These are phyloP conservation scores for Neocucurbitaria cava DNA, from an alignment of 2,329 filamentous ascomycete species.

Conservation along the genomic window DNA sequence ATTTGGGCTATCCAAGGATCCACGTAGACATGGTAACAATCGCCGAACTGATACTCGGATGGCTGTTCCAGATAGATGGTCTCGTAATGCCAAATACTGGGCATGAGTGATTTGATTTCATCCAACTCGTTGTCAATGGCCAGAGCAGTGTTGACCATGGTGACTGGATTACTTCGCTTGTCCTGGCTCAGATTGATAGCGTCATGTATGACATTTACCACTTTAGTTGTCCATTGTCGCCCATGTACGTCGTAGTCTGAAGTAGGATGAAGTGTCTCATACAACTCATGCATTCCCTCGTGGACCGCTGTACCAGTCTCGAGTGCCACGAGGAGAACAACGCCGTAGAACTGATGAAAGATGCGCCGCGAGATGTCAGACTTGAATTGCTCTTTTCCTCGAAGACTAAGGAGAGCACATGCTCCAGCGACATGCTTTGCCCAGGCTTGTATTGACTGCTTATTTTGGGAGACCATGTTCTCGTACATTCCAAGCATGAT, in stretches of 20 bases:
- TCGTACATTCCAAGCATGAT: conserved; percentile 46
- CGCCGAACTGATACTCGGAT: conserved; percentile 23
- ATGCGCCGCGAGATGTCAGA: conserved; percentile 28
- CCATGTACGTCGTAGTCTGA: conserved; percentile 31
- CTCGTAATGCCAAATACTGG: conserved; percentile 33
- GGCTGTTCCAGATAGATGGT: conserved; percentile 21
- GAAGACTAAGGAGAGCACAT: conserved; percentile 38
- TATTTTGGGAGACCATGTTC: conserved; percentile 34
- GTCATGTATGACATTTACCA: conserved; percentile 28
- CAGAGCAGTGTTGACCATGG: conserved; percentile 18
- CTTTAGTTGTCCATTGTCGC: conserved; percentile 23
- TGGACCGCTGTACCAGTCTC: conserved; percentile 25
- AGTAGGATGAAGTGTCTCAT: conserved; percentile 18
- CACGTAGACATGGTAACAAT: conserved; percentile 38
- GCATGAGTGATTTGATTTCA: conserved; percentile 25
- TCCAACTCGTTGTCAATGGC: conserved; percentile 32
- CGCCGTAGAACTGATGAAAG: conserved; percentile 40
- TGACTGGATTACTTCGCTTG: conserved; percentile 19
- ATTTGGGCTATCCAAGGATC: conserved; percentile 40
- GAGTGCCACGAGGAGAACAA: conserved; percentile 29
- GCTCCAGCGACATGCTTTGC: conserved; percentile 44
- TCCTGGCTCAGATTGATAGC: conserved; percentile 31
- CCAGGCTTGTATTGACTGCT: conserved; percentile 40
- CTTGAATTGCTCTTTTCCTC: conserved; percentile 36
- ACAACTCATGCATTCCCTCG: conserved; percentile 29